Conservation (phyloP, 2,329 filamentous ascomycete genomes). For the Apiospora marii region DNA sequence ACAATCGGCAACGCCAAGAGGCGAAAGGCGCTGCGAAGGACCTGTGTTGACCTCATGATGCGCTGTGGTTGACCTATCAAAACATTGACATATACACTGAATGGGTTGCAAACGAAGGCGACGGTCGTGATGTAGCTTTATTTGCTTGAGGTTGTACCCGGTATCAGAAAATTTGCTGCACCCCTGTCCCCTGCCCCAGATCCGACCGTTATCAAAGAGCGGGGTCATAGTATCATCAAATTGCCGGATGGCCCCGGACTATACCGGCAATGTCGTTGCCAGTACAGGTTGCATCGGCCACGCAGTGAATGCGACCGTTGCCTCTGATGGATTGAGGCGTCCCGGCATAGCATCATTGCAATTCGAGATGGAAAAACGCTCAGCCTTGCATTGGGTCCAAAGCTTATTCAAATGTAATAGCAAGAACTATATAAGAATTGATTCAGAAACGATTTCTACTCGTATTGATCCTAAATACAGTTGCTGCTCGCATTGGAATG, state of each 20-base stretch:
- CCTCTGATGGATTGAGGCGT: background rate
- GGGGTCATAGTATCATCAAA: background rate
- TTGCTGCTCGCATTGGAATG: background rate
- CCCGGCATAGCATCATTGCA: background rate
- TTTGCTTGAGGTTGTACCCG: background rate
- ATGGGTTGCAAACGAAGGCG: background rate
- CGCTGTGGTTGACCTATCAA: background rate
- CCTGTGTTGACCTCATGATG: background rate
- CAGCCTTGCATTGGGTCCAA: background rate
- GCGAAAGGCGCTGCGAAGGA: background rate
- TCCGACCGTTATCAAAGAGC: background rate
- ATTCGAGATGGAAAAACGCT: background rate
- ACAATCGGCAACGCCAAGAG: background rate
- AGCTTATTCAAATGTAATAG: background rate
- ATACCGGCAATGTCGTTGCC: too few species aligned
- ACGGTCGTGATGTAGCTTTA: background rate
- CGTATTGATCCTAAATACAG: background rate
- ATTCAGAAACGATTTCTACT: background rate
- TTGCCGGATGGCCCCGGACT: background rate
- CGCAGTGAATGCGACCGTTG: background rate
- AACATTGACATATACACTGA: too few species aligned
- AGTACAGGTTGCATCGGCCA: background rate
- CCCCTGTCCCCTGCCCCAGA: background rate
- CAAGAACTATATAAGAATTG: too few species aligned
- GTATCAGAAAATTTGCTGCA: background rate